Evolutionary conservation across 495 filamentous ascomycete genomes (phyloP).

Genomic region (Poronia punctata): DNA sequence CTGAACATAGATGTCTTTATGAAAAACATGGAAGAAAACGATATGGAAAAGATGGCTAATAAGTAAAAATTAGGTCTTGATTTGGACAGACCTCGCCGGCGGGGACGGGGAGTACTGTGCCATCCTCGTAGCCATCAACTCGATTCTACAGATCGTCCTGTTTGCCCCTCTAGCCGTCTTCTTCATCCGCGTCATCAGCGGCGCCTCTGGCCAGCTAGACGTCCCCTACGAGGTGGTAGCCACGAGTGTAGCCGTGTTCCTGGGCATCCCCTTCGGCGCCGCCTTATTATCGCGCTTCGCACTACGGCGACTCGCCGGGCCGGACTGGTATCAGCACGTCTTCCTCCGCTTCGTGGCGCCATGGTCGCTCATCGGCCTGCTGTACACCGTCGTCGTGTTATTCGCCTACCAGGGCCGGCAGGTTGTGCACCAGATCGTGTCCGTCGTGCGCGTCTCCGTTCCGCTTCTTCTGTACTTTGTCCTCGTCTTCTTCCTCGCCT

Average conservation of each 20-base stretch:
- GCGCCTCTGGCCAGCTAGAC: slow-evolving; percentile 25
- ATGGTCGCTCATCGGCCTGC: slow-evolving; percentile 72
- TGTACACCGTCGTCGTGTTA: slow-evolving; percentile 80
- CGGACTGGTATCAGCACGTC: slow-evolving; percentile 55
- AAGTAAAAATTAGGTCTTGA: slow-evolving; percentile 63
- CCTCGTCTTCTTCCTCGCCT: slow-evolving; percentile 63
- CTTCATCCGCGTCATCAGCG: slow-evolving; percentile 66
- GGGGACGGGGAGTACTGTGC: slow-evolving; percentile 83
- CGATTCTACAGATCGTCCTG: slow-evolving; percentile 77
- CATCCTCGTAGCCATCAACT: slow-evolving; percentile 84
- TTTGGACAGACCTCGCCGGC: slow-evolving; percentile 72
- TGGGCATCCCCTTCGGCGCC: slow-evolving; percentile 77
- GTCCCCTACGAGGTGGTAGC: slow-evolving; percentile 67
- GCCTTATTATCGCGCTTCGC: slow-evolving; percentile 67
- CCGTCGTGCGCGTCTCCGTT: slow-evolving; percentile 70
- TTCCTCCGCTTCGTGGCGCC: slow-evolving; percentile 67
- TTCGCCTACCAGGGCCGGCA: slow-evolving; percentile 75
- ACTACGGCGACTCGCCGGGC: slow-evolving; percentile 47
- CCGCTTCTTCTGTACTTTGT: slow-evolving; percentile 76
- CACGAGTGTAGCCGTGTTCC: slow-evolving; percentile 72
- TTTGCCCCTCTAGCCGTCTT: slow-evolving; percentile 76
- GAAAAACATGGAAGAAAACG: too few species aligned
- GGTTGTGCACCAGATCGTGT: slow-evolving; percentile 78
- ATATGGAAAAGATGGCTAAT: too few species aligned
- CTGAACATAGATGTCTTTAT: too few species aligned